Conservation (phyloP, 176 grass and related monocot genomes). For the bread wheat (Triticum aestivum) region IWGSC_CS_RefSeq_v2.1 NC_057794.1:442266733-442267232, state of each 20-base stretch:
- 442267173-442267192: background rate
- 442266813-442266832: conserved; percentile 54
- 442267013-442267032: background rate
- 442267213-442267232: background rate
- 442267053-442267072: background rate
- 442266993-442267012: conserved; percentile 7
- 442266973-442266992: conserved; percentile 11
- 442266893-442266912: background rate
- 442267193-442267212: background rate
- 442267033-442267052: background rate
- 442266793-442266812: conserved; percentile 48
- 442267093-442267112: background rate
- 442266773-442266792: conserved; percentile 43
- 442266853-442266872: background rate
- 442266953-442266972: conserved; percentile 24
- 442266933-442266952: background rate
- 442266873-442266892: too few relatives aligned
- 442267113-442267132: background rate
- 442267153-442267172: background rate
- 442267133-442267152: background rate
- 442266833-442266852: too few relatives aligned
- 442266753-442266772: background rate
- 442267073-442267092: background rate
- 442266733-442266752: background rate
- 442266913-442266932: conserved; percentile 7